Conservation (phyloP, 192 early-diverging fungal species). For the Linnemannia exigua region DNA sequence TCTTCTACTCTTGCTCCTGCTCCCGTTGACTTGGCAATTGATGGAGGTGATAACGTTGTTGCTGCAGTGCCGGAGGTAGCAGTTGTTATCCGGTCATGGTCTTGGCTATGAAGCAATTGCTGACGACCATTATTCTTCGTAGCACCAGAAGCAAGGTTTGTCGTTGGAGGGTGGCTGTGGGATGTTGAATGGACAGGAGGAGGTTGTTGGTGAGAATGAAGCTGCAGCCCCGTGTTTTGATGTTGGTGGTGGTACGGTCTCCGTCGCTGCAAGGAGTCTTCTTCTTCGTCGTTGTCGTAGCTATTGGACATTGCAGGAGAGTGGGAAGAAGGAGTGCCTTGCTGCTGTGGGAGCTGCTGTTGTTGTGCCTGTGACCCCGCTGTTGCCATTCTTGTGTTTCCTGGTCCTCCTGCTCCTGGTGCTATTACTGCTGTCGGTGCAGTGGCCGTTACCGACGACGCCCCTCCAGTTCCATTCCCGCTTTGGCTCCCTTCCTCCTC, state of each 20-base stretch:
- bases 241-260: neutral
- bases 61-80: neutral
- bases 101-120: neutral
- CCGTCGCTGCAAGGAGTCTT: neutral
- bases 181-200: neutral
- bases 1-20: neutral
- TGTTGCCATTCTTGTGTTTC: neutral
- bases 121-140: neutral
- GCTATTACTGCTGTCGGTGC: neutral
- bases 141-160: neutral
- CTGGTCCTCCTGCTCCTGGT: neutral
- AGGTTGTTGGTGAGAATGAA: neutral
- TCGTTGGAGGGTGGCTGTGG: neutral
- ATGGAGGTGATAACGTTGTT: neutral
- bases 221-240: neutral
- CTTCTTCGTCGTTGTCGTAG: neutral
- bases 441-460: neutral
- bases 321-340: neutral
- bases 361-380: conserved; percentile 9
- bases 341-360: neutral
- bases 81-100: conserved; percentile 4
- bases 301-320: neutral
- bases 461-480: neutral
- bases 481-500: neutral
- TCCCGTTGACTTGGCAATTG: neutral